Base-by-base conservation (phyloP, 768 basidiomycete species). In the Amylocystis lapponica region DNA sequence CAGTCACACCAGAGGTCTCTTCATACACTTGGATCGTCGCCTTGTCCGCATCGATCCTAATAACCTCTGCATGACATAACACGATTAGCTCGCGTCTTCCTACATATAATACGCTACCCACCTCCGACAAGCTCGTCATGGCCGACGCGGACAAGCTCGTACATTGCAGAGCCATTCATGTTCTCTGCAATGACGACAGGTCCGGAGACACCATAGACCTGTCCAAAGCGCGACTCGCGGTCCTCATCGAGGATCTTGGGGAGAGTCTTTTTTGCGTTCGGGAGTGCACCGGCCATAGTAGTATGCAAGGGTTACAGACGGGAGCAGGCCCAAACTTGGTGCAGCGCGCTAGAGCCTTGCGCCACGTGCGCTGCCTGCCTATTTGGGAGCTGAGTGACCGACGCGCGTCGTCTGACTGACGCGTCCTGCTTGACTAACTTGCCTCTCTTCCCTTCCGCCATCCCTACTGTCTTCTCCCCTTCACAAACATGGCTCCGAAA, bases 21-120 rank as follows among this genome's bases (percentile, higher is more conserved):
- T 99, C 96, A 59, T 99, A 98, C 9, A 99, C 96, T 65, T 99
- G 96, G 48, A 99, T 97, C 11, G 96, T 98, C 32, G 89, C 89
- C 69, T 96, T 95, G 69, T 99, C 96, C 49, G 82, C 82, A 54
- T 98, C 96, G 68, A 99, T 97, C 57, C 96, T 81, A 57, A 99
- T 99, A 57, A 99, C 96, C 90, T 99, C 96, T 94, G 58, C 17
- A 38, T 21, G 41, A 17, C 16, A 22, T 10, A 36, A 10, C 39
- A 44, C 9, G 22, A 27, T 30, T 25, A 42, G n/a, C 20, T 11
- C 9, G 12, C 22, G 22, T 6, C 27, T 12, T 7, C 12, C 13
- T 5, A 11, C 23, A 8, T 13, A 25, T 21, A 29, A 19, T 42
- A 19, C 29, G 32, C 22, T 30, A 63, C 72, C 48, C 56, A 94